A percentile compares a stretch with the other conserved stretches of the same genome.
These are phyloP conservation scores for Baorangia bicolor DNA, from an alignment of 768 basidiomycete species.

Conservation along the genomic window DNA sequence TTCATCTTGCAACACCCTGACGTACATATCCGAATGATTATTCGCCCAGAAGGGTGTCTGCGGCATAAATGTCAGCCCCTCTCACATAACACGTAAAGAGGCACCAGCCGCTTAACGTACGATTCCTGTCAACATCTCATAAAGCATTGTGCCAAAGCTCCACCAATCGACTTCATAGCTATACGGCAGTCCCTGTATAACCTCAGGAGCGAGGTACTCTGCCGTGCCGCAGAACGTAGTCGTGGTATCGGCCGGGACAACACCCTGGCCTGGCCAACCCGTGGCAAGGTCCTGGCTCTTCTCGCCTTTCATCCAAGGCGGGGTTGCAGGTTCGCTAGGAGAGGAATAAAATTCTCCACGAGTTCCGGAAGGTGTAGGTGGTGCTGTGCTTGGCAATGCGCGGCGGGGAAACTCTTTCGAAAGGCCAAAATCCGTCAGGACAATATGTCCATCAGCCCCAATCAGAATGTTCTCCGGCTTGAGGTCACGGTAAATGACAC, in stretches of 20 bases:
- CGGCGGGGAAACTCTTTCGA: constrained; percentile 86
- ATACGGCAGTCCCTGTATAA: constrained; percentile 87
- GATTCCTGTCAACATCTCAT: constrained; percentile 95
- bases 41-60: constrained; percentile 93
- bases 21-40: constrained; percentile 95
- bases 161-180: constrained; percentile 98
- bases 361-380: constrained; percentile 56
- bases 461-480: constrained; percentile 98
- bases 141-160: constrained; percentile 97
- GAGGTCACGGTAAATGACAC: constrained; percentile 96
- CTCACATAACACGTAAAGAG: constrained; percentile 16
- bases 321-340: constrained; percentile 44
- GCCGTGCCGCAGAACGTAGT: constrained; percentile 95
- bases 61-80: constrained; percentile 15
- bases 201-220: constrained; percentile 95
- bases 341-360: constrained; percentile 56
- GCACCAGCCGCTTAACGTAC: constrained; percentile 42
- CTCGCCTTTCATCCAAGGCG: constrained; percentile 77
- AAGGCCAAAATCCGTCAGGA: constrained; percentile 95
- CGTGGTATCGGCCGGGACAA: constrained; percentile 61
- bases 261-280: constrained; percentile 57
- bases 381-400: constrained; percentile 43
- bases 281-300: constrained; percentile 49
- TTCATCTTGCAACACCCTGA: constrained; percentile 87
- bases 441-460: constrained; percentile 91